Percentiles rank a stretch among this genome's conserved stretches.
Evolutionary conservation across 352 stramenopile genomes (phyloP).

Genomic region (Plasmopara halstedii): DNA sequence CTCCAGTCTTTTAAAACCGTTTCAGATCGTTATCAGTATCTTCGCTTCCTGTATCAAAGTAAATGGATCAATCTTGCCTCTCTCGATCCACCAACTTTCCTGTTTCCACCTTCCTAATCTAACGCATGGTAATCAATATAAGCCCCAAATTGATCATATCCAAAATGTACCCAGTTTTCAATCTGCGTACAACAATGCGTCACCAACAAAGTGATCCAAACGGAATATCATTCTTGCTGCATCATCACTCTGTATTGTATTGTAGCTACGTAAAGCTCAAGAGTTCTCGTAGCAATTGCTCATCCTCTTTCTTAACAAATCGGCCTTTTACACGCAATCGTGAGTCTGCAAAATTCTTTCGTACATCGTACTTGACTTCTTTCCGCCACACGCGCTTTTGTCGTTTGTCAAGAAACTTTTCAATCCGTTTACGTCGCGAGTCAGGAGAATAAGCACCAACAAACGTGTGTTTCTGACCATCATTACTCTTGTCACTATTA

Average conservation of each 20-base stretch:
- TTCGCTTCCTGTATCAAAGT: slow-evolving; percentile 12
- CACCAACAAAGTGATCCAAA: too few relatives aligned
- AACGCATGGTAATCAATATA: neutral
- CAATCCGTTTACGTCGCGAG: slow-evolving; percentile 87
- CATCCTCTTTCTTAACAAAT: slow-evolving; percentile 98
- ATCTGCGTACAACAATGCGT: neutral
- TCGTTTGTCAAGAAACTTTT: slow-evolving; percentile 93
- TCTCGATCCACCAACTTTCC: slow-evolving; percentile 1
- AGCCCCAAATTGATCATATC: neutral
- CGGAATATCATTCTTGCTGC: neutral
- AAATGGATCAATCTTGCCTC: slow-evolving; percentile 5
- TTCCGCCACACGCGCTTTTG: slow-evolving; percentile 94
- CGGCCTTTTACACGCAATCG: slow-evolving; percentile 93
- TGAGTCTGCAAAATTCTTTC: slow-evolving; percentile 98
- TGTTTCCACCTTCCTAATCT: neutral
- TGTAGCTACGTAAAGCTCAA: slow-evolving; percentile 69
- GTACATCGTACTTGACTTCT: slow-evolving; percentile 96
- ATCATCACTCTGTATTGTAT: neutral
- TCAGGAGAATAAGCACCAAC: slow-evolving; percentile 94
- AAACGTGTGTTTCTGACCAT: slow-evolving; percentile 69
- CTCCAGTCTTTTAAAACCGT: slow-evolving; percentile 8
- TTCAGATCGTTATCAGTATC: slow-evolving; percentile 5
- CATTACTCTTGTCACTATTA: slow-evolving; percentile 49
- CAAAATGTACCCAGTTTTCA: neutral
- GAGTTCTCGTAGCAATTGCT: slow-evolving; percentile 81